Conservation (phyloP, 176 grass and related monocot genomes). For the maize (Zea mays) region Zm-B73-REFERENCE-NAM-5.0 NC_050098.1:1313501-1314000, state of each 20-base stretch:
- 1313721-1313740: neutral
- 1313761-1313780: slow-evolving; percentile 40
- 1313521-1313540: neutral
- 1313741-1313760: neutral
- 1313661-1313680: slow-evolving; percentile 31
- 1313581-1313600: slow-evolving; percentile 64
- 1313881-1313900: too few species aligned
- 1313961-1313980: slow-evolving; percentile 43
- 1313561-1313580: slow-evolving; percentile 51
- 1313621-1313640: slow-evolving; percentile 72
- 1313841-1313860: neutral
- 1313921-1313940: too few species aligned
- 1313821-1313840: slow-evolving; percentile 55
- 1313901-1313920: too few species aligned
- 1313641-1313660: slow-evolving; percentile 93
- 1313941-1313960: neutral
- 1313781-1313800: slow-evolving; percentile 51
- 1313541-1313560: neutral
- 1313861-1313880: too few species aligned
- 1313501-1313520: too few species aligned
- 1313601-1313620: too few species aligned
- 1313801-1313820: slow-evolving; percentile 41
- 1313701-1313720: slow-evolving; percentile 12
- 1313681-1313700: too few species aligned
- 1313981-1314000: neutral